Conservation (phyloP, 73 alveolate genomes). For the Paramecium primaurelia region DNA sequence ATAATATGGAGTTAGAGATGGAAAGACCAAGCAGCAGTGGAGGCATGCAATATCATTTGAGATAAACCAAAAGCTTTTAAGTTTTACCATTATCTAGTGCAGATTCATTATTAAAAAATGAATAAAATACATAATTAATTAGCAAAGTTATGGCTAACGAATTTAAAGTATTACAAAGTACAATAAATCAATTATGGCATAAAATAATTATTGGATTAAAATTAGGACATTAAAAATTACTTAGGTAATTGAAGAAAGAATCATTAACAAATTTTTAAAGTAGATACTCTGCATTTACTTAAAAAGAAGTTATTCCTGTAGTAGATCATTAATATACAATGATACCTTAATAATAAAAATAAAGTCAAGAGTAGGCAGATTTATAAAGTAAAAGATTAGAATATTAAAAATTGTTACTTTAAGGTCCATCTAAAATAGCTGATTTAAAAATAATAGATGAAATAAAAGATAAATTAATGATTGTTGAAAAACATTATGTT, state of each 20-base stretch:
- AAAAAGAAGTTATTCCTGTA: constrained; percentile 27
- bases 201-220: neutral
- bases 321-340: constrained; percentile 39
- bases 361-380: neutral
- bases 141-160: constrained; percentile 41
- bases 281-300: constrained; percentile 32
- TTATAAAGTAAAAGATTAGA: neutral
- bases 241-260: neutral
- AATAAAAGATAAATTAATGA: constrained; percentile 16
- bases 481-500: constrained; percentile 21
- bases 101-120: neutral
- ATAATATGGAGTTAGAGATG: constrained; percentile 21
- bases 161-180: neutral
- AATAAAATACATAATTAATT: neutral
- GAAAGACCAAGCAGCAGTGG: constrained; percentile 44
- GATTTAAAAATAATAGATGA: constrained; percentile 35
- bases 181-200: neutral
- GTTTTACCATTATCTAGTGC: neutral
- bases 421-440: constrained; percentile 18
- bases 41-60: neutral
- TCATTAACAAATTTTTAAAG: neutral
- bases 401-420: neutral
- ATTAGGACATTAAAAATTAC: neutral
- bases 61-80: neutral
- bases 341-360: neutral